These are phyloP conservation scores for Macadamia integrifolia DNA, from an alignment of 164 flowering plant species.

Conservation along the genomic window DNA sequence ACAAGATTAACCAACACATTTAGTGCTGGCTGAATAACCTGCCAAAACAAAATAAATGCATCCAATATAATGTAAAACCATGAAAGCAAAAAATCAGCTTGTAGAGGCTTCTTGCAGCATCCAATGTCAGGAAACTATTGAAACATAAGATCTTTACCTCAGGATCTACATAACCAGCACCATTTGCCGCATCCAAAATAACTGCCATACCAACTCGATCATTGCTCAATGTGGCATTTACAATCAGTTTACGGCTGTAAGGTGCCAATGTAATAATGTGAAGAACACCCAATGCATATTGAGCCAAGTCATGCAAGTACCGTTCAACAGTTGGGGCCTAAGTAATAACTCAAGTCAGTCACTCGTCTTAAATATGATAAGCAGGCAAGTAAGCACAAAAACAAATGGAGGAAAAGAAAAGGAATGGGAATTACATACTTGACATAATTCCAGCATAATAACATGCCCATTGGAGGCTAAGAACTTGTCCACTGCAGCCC, in stretches of 20 bases:
- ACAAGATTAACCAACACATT: conserved; percentile 88
- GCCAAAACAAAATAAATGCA: conserved; percentile 14
- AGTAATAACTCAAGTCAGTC: conserved; percentile 1
- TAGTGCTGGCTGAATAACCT: conserved; percentile 88
- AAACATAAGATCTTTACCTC: conserved; percentile 45
- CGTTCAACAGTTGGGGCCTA: conserved; percentile 98
- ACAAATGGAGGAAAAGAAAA: not conserved
- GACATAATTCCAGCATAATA: conserved; percentile 88
- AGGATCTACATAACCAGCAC: conserved; percentile 62
- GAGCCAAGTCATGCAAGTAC: conserved; percentile 92
- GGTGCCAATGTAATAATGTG: conserved; percentile 87
- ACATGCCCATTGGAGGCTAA: conserved; percentile 69
- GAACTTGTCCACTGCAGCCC: conserved; percentile 86
- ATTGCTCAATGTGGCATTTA: conserved; percentile 77
- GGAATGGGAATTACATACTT: conserved; percentile 35
- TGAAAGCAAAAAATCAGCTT: not conserved
- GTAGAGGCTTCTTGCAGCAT: not conserved
- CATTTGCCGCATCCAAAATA: conserved; percentile 86
- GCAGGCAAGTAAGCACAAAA: not conserved
- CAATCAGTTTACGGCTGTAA: conserved; percentile 71
- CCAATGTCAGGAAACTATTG: not conserved
- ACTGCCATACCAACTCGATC: conserved; percentile 92
- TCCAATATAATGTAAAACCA: not conserved
- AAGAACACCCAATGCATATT: conserved; percentile 94
- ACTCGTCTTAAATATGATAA: not conserved